Evolutionary conservation across 495 filamentous ascomycete genomes (phyloP).

Genomic region (Penicillium manginii): DNA sequence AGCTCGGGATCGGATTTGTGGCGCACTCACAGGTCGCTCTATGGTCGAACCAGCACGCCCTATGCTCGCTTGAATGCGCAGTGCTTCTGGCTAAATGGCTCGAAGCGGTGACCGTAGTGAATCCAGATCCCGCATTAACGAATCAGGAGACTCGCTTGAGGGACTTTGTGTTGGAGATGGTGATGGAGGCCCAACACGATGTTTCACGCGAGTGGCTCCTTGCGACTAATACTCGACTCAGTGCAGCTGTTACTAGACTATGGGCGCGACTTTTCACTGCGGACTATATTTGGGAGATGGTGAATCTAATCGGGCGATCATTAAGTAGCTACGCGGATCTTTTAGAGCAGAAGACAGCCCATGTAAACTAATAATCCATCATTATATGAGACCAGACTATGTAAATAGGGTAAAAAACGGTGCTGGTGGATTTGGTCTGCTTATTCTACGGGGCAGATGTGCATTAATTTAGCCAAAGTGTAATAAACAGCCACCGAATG

Average conservation of each 20-base stretch:
- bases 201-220: conserved; percentile 54
- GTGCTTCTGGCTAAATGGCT: conserved; percentile 64
- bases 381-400: neutral
- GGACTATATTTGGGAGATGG: conserved; percentile 68
- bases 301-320: conserved; percentile 63
- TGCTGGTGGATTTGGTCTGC: neutral
- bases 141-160: conserved; percentile 63
- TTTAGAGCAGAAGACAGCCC: conserved; percentile 43
- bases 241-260: conserved; percentile 63
- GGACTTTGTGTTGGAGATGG: conserved; percentile 66
- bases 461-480: neutral
- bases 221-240: conserved; percentile 61
- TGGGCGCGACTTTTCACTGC: conserved; percentile 73
- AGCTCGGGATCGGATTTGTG: conserved; percentile 69
- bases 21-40: conserved; percentile 68
- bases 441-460: neutral
- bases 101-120: conserved; percentile 40
- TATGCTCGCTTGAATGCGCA: conserved; percentile 72
- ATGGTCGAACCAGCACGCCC: conserved; percentile 73
- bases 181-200: conserved; percentile 65
- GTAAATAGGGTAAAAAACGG: neutral
- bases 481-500: no score
- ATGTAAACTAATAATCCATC: neutral
- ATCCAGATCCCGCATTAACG: conserved; percentile 41
- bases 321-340: conserved; percentile 68